phyloP scores from a whole-genome alignment of 208 protist species.

The Paratrypanosoma confusum region DNA sequence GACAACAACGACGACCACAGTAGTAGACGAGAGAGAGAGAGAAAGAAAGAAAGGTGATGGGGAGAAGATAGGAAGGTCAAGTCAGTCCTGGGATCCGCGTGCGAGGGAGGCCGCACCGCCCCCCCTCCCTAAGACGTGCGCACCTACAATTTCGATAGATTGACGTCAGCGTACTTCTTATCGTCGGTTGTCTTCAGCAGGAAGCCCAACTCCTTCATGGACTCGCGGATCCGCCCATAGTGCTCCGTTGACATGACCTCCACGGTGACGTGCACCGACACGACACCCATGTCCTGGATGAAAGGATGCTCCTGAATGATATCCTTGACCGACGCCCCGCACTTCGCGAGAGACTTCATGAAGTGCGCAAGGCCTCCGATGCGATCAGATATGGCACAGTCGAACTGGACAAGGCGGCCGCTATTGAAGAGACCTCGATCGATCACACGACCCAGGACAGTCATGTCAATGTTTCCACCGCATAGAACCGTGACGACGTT shows the following conservation, averaged over 20 bases:
- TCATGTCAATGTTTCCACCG: constrained; percentile 89
- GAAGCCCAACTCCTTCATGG: constrained; percentile 27
- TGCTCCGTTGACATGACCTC: constrained; percentile 30
- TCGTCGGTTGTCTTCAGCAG: constrained; percentile 18
- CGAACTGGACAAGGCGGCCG: constrained; percentile 56
- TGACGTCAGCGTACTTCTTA: constrained; percentile 28
- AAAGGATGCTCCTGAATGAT: constrained; percentile 79
- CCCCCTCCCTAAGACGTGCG: background rate
- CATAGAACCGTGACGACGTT: constrained; percentile 73
- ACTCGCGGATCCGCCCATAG: constrained; percentile 16
- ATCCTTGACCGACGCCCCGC: constrained; percentile 55
- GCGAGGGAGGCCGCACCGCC: no score
- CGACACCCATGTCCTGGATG: constrained; percentile 31
- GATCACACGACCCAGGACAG: constrained; percentile 74
- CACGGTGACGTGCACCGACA: constrained; percentile 42
- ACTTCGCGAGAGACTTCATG: constrained; percentile 22
- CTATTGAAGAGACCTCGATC: constrained; percentile 73
- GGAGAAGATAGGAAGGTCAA: no score
- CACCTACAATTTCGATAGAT: constrained; percentile 28
- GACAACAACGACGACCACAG: no score
- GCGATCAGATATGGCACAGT: constrained; percentile 61
- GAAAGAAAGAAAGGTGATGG: no score
- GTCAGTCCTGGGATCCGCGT: no score
- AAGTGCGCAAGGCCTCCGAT: constrained; percentile 71
- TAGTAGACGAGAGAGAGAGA: no score